These are phyloP conservation scores for Tanacetum coccineum DNA, from an alignment of 129 eudicot genomes.

Conservation along the genomic window DNA sequence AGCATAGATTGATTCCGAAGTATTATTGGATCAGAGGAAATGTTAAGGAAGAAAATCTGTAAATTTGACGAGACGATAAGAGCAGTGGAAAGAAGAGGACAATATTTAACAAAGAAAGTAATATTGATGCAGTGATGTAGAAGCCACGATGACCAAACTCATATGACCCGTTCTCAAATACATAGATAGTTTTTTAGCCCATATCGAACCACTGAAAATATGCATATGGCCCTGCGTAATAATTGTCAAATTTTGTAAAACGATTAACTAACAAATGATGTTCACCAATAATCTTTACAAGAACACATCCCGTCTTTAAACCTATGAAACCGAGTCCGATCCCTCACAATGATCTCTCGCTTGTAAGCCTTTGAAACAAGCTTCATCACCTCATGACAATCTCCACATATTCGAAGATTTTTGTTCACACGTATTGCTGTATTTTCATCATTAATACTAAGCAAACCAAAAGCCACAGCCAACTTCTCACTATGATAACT, in stretches of 20 bases:
- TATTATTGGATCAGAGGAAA: no score
- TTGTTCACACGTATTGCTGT: slow-evolving; percentile 56
- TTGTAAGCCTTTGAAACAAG: slow-evolving; percentile 67
- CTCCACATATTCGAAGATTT: slow-evolving; percentile 89
- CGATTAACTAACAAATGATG: not conserved
- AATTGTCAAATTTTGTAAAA: not conserved
- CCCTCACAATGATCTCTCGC: slow-evolving; percentile 84
- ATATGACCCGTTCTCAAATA: no score
- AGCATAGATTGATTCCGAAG: no score
- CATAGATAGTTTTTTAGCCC: no score
- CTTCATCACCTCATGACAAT: slow-evolving; percentile 83
- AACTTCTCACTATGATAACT: slow-evolving; percentile 82
- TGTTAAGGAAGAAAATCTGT: no score
- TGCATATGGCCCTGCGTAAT: not conserved
- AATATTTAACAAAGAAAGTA: no score
- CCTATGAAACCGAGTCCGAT: slow-evolving; percentile 80
- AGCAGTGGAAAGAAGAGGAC: no score
- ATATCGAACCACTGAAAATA: not conserved
- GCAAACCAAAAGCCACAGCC: slow-evolving; percentile 83
- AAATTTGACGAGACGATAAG: no score
- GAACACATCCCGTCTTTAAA: slow-evolving; percentile 74
- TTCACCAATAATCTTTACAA: slow-evolving; percentile 78
- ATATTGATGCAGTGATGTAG: no score
- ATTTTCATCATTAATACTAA: slow-evolving; percentile 28
- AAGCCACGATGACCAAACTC: no score